Base-by-base conservation (phyloP, 2,329 filamentous ascomycete genomes). In the Aureobasidium sp. region DNA sequence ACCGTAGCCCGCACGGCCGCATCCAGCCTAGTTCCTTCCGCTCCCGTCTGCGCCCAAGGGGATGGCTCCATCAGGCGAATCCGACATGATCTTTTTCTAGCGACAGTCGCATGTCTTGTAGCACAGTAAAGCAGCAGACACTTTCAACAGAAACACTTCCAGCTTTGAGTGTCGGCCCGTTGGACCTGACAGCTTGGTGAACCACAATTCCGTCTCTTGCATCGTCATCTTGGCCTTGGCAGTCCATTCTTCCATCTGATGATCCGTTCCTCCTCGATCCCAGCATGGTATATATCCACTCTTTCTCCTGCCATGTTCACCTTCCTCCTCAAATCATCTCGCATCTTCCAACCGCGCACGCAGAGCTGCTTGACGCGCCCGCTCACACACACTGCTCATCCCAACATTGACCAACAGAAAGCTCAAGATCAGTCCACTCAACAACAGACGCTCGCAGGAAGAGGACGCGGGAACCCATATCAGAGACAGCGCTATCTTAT, bases 131-230 rank as follows among this genome's bases (percentile, higher is more conserved):
- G 30, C 21, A 47, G 30, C 42, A 35, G 35, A 35, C 42, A 35
- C 17, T 45, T 12, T 12, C 30, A 25, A 35, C 42, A 47, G 24
- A 25, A 30, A 35, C n/a, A n/a, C n/a, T n/a, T 47, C 29, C 41
- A 34, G 41, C 17, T 45, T 45, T 32, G 29, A 32, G 41, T 45
- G 19, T 45, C 41, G 41, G 41, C 41, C 41, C 41, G 41, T 45
- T 45, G 29, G 7, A 17, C 16, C 19, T 30, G 27, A 21, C 17
- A 30, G 10, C 6, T 29, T 29, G 27, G 27, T 29, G 7, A 29
- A 29, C 27, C 27, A 12, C 12, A 29, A 29, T 8, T n/a, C n/a
- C n/a, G n/a, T n/a, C n/a, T n/a, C n/a, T 34, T 34, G 30, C 5
- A 27, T 27, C 39, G 17, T 42, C 24, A 27, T 42, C 17, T 6